Conservation (phyloP, 371 early-diverging fungal genomes). For the Chytridium lagenaria region DNA sequence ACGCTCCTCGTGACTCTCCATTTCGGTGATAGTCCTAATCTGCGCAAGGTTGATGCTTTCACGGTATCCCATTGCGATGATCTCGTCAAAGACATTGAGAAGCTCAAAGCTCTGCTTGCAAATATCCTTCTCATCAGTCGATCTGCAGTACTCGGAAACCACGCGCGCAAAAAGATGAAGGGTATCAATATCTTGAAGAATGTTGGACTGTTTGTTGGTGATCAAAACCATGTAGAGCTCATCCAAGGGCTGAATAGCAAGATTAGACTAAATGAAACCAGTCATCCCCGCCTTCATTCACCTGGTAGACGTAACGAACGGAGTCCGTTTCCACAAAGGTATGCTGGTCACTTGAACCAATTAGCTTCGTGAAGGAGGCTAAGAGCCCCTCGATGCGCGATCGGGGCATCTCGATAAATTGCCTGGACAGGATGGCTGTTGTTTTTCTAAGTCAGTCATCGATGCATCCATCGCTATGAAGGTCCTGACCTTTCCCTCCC, state of each 20-base stretch:
- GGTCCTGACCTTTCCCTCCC: constrained; percentile 92
- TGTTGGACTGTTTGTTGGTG: constrained; percentile 88
- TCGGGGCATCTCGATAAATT: constrained; percentile 95
- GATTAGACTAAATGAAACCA: not conserved
- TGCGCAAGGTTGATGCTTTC: constrained; percentile 85
- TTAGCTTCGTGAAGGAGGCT: constrained; percentile 94
- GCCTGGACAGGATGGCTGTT: constrained; percentile 93
- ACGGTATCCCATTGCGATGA: constrained; percentile 84
- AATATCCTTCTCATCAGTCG: constrained; percentile 58
- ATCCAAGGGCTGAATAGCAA: constrained; percentile 77
- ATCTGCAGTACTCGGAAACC: constrained; percentile 82
- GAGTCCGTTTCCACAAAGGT: constrained; percentile 96
- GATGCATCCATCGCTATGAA: too few relatives aligned
- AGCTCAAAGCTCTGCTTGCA: constrained; percentile 83
- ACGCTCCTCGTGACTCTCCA: constrained; percentile 97
- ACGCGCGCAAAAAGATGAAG: constrained; percentile 93
- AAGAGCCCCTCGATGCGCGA: constrained; percentile 96
- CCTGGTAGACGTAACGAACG: constrained; percentile 92
- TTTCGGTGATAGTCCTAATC: constrained; percentile 89
- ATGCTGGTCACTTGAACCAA: constrained; percentile 85
- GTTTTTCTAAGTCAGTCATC: too few relatives aligned
- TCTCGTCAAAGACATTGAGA: constrained; percentile 93
- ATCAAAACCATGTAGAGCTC: constrained; percentile 90
- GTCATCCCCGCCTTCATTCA: constrained; percentile 12
- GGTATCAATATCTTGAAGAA: constrained; percentile 92